Evolutionary conservation across 2,329 filamentous ascomycete species (phyloP), one percentile per base, ranked within the genome.

Genomic region (Fusarium nematophilum): DNA sequence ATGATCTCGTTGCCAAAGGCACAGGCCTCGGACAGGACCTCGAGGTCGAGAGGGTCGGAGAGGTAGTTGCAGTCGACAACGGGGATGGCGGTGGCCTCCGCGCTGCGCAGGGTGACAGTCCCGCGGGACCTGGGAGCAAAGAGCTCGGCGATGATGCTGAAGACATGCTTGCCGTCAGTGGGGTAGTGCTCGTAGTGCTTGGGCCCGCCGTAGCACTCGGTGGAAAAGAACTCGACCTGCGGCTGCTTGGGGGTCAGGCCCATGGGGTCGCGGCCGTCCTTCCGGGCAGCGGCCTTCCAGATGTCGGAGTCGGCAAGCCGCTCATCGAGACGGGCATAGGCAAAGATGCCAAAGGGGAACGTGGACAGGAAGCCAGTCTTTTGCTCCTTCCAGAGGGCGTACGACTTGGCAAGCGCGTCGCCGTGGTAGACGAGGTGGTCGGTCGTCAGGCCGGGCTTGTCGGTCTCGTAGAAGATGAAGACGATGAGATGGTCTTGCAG

Each of bases 321-420:
- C 8, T 86, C 80, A 54, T 88, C 85, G 0, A 89, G 76, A n/a
- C 86, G 80, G 6, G 86, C 82, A 62, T 81, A 90, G 9, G 81
- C 85, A 46, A 89, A 88, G 9, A 79, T 78, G 33, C 86, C 86
- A 46, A 89, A 89, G 9, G 86, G 86, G 64, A 89, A 88, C 0
- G 79, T 82, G 1, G 86, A 84, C 1, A 89, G 74, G 27, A 85
- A 77, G 1, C 87, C 86, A 3, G 78, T 76, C 65, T 86, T 86
- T 44, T 83, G 79, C 25, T 85, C 80, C 68, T 85, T 81, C 80
- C 84, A 89, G 40, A 83, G 76, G 10, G 77, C 71, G 64, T 84
- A 83, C 0, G 83, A 79, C 46, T 80, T 79, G 10, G 75, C 74
- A 14, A 83, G 74, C 21, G 79, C 82, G 59, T 84, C 76, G 27